Evolutionary conservation across 768 basidiomycete genomes (phyloP).

Genomic region (Scleroderma bovista): DNA sequence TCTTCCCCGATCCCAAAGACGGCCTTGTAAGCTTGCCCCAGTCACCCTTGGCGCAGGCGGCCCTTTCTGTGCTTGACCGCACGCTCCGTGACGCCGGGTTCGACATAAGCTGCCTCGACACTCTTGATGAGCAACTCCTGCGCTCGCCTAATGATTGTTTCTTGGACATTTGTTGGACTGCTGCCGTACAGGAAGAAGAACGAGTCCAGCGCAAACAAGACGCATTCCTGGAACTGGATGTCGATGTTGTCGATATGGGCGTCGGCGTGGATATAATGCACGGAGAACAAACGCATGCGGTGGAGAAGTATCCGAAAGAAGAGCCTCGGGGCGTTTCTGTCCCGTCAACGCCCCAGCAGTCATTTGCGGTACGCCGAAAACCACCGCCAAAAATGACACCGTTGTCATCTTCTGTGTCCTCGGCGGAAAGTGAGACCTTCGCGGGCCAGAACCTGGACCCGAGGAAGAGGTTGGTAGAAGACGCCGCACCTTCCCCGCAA

Average conservation of each 20-base stretch:
- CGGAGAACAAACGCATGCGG: not conserved
- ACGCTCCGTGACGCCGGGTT: conserved; percentile 28
- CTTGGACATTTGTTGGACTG: conserved; percentile 36
- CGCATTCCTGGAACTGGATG: not conserved
- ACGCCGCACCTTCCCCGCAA: not conserved
- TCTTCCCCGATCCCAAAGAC: not conserved
- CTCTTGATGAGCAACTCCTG: conserved; percentile 37
- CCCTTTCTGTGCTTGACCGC: conserved; percentile 15
- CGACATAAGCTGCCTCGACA: conserved; percentile 31
- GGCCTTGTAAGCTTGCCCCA: not conserved
- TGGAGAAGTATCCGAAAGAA: not conserved
- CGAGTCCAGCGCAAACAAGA: conserved; percentile 18
- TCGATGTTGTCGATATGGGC: conserved; percentile 1
- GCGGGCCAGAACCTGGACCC: not conserved
- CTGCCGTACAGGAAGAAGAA: conserved; percentile 28
- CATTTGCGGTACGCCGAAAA: not conserved
- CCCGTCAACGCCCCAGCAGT: not conserved
- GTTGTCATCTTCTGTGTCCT: not conserved
- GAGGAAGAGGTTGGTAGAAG: not conserved
- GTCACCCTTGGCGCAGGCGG: conserved; percentile 6
- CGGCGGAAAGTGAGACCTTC: not conserved
- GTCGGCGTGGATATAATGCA: not conserved
- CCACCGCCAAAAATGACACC: not conserved
- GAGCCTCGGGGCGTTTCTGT: not conserved
- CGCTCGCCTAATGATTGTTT: conserved; percentile 34